Percentiles rank a stretch among this genome's conserved stretches.
Evolutionary conservation across 208 protist species (phyloP).

Genomic region (Acanthamoeba triangularis): DNA sequence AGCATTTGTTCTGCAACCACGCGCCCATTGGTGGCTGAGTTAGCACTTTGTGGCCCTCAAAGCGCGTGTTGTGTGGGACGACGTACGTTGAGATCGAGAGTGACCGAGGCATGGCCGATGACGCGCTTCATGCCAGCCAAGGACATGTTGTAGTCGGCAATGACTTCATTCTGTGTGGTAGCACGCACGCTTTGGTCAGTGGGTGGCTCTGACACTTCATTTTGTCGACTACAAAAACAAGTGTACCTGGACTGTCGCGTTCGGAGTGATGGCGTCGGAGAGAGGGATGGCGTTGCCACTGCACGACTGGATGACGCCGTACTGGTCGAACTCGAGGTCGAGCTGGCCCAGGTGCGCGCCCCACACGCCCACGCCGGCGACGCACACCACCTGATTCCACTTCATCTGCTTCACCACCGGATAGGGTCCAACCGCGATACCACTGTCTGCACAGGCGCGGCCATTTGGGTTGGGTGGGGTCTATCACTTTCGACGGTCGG

Average conservation of each 20-base stretch:
- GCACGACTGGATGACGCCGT: conserved; percentile 22
- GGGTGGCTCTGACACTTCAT: no score
- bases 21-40: no score
- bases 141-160: background rate
- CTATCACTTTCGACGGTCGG: no score
- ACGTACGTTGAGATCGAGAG: background rate
- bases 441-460: background rate
- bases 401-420: background rate
- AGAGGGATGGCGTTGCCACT: conserved; percentile 11
- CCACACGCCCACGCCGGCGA: conserved; percentile 18
- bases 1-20: background rate
- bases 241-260: background rate
- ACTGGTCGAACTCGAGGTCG: conserved; percentile 17
- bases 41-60: no score
- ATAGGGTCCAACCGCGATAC: background rate
- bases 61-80: no score
- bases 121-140: background rate
- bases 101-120: background rate
- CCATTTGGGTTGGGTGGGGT: no score
- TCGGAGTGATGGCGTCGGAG: background rate
- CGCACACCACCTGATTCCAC: conserved; percentile 39
- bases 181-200: no score
- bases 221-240: no score
- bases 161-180: background rate
- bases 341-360: conserved; percentile 62